Base-by-base conservation (phyloP, 257 asterid species). In the Hygrophila difformis region DNA sequence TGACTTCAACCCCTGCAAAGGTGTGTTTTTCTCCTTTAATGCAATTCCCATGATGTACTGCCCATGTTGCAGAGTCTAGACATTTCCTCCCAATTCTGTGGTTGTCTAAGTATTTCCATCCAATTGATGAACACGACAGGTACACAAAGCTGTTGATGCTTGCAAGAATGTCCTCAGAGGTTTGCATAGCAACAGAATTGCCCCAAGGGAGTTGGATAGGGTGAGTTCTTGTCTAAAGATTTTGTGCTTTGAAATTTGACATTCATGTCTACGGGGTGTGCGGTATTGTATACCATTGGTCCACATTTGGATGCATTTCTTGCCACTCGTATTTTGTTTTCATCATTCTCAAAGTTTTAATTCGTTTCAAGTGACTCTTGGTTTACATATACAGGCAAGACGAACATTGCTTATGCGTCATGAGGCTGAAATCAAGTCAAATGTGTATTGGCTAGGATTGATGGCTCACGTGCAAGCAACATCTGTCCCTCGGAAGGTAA, bases 71-170 rank as follows among this genome's bases (percentile, higher is more conserved):
- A 3, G 31, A 5, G 8, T 26, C 31, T 26, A 26, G 31, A 26
- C n/a, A n/a, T n/a, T n/a, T n/a, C n/a, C n/a, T n/a, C n/a, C n/a
- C n/a, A n/a, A n/a, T n/a, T n/a, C n/a, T n/a, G 31, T 8, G 4
- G 49, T 53, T 62, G 33, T 48, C 38, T 55, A 53, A 55, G 49
- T 60, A 56, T 42, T 36, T 41, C 42, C 18, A 24, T 49, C 51
- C 52, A 41, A 55, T 12, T 39, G 31, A 3, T 52, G 36, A 49
- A 19, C 56, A n/a, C 49, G 38, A 26, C 79, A 91, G 99, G 99
- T 86, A 21, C 99, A 91, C 65, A 86, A 80, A 71, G 99, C 99
- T 72, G 99, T 91, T 66, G 96, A 91, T 61, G 99, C 99, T 64
- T 91, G 99, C 88, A 91, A 80, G 73, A 77, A 73, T 78, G 99